Base-by-base conservation (phyloP, 139 green algal species). In the Chlamydomonas applanata region DNA sequence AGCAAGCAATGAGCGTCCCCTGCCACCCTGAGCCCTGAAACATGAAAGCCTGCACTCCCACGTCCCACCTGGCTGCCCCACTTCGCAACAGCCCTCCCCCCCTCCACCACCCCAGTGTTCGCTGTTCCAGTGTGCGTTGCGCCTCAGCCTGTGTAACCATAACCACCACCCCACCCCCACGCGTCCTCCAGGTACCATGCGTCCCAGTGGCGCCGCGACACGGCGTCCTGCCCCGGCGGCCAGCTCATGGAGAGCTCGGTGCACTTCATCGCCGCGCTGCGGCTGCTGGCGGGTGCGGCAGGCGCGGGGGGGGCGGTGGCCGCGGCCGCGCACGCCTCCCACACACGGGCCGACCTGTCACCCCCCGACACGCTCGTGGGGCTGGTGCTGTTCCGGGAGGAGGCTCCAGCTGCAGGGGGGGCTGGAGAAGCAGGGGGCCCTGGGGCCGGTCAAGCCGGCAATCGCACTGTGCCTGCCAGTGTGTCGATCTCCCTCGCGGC, bases 101-200 rank as follows among this genome's bases (percentile, higher is more conserved):
- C n/a, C n/a, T n/a, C n/a, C n/a, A n/a, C n/a, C n/a, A n/a, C n/a
- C n/a, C n/a, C n/a, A n/a, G n/a, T n/a, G n/a, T n/a, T n/a, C n/a
- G n/a, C n/a, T n/a, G n/a, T n/a, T n/a, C n/a, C n/a, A n/a, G n/a
- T n/a, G n/a, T n/a, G n/a, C n/a, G n/a, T n/a, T n/a, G n/a, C n/a
- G n/a, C n/a, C n/a, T n/a, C n/a, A n/a, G n/a, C n/a, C n/a, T n/a
- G n/a, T n/a, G n/a, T n/a, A n/a, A n/a, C n/a, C n/a, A n/a, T n/a
- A n/a, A n/a, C n/a, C n/a, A n/a, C n/a, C n/a, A n/a, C n/a, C n/a
- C n/a, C n/a, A n/a, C n/a, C n/a, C n/a, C n/a, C n/a, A n/a, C n/a
- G n/a, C n/a, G n/a, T n/a, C n/a, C n/a, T n/a, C n/a, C 68, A 87
- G 78, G 67, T 91, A 91, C 69, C 86, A 79, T n/a, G 49, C 19